phyloP scores from a whole-genome alignment of 306 rosid genomes.

The Dalbergia oliveri region DNA sequence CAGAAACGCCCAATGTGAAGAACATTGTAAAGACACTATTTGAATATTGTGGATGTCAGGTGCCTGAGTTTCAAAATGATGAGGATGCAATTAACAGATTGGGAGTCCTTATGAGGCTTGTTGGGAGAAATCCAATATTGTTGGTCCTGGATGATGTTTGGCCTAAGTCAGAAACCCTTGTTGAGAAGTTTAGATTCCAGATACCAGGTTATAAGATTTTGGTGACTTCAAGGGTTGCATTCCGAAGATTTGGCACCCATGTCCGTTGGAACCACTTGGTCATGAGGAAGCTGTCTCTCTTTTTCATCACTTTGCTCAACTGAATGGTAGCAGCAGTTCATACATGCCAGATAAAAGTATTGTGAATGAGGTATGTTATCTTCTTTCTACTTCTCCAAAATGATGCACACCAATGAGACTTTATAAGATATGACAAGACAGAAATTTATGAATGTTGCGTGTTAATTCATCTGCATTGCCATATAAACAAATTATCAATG shows the following conservation, averaged over 20 bases:
- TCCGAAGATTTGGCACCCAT: constrained; percentile 55
- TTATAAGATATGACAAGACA: constrained; percentile 10
- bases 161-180: constrained; percentile 58
- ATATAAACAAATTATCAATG: constrained; percentile 22
- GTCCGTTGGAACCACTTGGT: constrained; percentile 47
- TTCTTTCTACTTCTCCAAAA: constrained; percentile 37
- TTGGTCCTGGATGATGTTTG: constrained; percentile 80
- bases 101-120: constrained; percentile 44
- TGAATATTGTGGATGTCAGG: constrained; percentile 43
- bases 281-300: constrained; percentile 58
- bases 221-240: constrained; percentile 73
- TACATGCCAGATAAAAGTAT: constrained; percentile 45
- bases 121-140: constrained; percentile 45
- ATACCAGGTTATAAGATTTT: constrained; percentile 60
- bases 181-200: constrained; percentile 51
- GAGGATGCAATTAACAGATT: constrained; percentile 53
- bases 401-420: not conserved
- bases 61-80: constrained; percentile 55
- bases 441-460: constrained; percentile 7
- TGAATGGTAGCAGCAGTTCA: constrained; percentile 26
- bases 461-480: constrained; percentile 5
- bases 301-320: constrained; percentile 58
- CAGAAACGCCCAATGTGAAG: constrained; percentile 58
- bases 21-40: constrained; percentile 56
- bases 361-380: constrained; percentile 52